Conservation (phyloP, 768 basidiomycete genomes). For the Lactarius psammicola region DNA sequence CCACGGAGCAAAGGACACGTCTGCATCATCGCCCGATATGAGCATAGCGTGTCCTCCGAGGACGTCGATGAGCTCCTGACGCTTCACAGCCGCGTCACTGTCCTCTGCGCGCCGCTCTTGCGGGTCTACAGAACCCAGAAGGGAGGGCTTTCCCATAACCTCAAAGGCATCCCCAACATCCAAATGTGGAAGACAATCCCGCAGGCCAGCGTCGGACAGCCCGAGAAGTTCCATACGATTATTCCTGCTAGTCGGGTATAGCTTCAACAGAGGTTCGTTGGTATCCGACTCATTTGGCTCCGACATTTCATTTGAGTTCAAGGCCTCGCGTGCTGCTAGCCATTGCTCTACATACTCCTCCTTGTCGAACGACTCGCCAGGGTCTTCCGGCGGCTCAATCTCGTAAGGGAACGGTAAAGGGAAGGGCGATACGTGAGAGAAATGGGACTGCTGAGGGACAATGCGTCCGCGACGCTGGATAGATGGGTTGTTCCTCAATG, state of each 20-base stretch:
- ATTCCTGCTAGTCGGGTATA: slow-evolving; percentile 50
- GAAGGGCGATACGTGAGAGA: slow-evolving; percentile 78
- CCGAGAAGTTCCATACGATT: slow-evolving; percentile 63
- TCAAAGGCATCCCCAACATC: slow-evolving; percentile 84
- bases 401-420: slow-evolving; percentile 82
- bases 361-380: slow-evolving; percentile 53
- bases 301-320: slow-evolving; percentile 35
- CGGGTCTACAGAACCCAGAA: slow-evolving; percentile 37
- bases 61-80: slow-evolving; percentile 77
- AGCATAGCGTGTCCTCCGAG: slow-evolving; percentile 75
- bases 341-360: slow-evolving; percentile 71
- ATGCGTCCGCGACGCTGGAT: slow-evolving; percentile 69
- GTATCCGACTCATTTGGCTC: slow-evolving; percentile 32
- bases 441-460: slow-evolving; percentile 59
- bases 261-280: slow-evolving; percentile 40
- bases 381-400: slow-evolving; percentile 53
- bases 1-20: slow-evolving; percentile 58
- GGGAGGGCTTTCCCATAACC: slow-evolving; percentile 58
- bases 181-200: slow-evolving; percentile 79
- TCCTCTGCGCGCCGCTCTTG: slow-evolving; percentile 34
- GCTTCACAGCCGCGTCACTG: slow-evolving; percentile 42
- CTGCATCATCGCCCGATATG: slow-evolving; percentile 44
- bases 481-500: slow-evolving; percentile 56
- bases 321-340: slow-evolving; percentile 65
- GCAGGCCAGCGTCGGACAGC: slow-evolving; percentile 62